Conservation (phyloP, 345 rosid species). For the thale cress (Arabidopsis thaliana) region DNA sequence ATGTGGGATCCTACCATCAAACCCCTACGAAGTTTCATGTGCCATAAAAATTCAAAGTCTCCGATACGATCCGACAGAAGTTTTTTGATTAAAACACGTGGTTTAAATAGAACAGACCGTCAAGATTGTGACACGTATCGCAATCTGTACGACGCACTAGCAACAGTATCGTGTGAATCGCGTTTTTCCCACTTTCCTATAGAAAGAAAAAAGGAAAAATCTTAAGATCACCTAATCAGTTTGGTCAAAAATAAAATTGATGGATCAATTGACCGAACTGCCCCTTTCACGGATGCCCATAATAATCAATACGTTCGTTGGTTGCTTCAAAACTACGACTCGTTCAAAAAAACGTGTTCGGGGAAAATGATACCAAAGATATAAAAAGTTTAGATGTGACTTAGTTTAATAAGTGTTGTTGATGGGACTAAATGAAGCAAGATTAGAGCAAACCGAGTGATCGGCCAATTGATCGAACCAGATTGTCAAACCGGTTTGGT, state of each 20-base stretch:
- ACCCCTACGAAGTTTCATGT: slow-evolving; percentile 18
- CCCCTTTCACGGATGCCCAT: slow-evolving; percentile 32
- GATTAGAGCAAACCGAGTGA: neutral
- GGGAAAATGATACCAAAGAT: neutral
- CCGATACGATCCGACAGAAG: slow-evolving; percentile 29
- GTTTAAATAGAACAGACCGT: neutral
- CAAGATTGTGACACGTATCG: slow-evolving; percentile 38
- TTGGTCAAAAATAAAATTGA: slow-evolving; percentile 15
- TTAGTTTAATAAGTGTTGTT: neutral
- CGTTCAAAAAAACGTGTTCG: slow-evolving; percentile 36
- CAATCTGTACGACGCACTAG: slow-evolving; percentile 22
- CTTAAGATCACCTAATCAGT: slow-evolving; percentile 29
- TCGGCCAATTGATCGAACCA: neutral
- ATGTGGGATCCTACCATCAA: slow-evolving; percentile 1
- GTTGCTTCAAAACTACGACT: slow-evolving; percentile 27
- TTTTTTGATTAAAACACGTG: slow-evolving; percentile 31
- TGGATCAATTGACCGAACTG: slow-evolving; percentile 4
- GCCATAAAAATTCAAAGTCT: slow-evolving; percentile 7
- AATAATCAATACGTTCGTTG: slow-evolving; percentile 10
- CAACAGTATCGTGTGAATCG: slow-evolving; percentile 28
- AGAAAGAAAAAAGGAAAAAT: slow-evolving; percentile 7
- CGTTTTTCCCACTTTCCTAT: slow-evolving; percentile 34
- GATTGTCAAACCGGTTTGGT: neutral
- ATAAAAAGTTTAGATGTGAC: slow-evolving; percentile 5
- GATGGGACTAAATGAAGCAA: neutral